Evolutionary conservation across 108 stramenopile genomes (phyloP).

Genomic region (Stephanodiscus minutulus): DNA sequence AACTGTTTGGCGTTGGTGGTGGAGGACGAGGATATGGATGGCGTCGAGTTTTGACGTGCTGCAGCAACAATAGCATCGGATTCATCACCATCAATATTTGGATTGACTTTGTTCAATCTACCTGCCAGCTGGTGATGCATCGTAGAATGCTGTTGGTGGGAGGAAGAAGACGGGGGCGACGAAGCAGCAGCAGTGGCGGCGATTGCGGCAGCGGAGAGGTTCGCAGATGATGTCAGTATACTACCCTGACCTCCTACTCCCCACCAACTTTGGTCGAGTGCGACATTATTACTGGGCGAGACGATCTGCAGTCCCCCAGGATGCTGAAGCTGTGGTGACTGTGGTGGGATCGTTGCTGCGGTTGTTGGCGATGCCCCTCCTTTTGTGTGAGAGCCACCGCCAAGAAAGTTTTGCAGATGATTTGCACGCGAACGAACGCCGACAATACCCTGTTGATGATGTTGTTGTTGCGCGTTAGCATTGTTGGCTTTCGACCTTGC

Average conservation of each 20-base stretch:
- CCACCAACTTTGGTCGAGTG: conserved; percentile 87
- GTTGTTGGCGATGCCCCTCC: conserved; percentile 24
- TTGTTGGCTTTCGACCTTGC: conserved; percentile 2
- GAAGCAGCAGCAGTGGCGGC: conserved; percentile 28
- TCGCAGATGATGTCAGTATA: conserved; percentile 40
- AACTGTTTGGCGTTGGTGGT: conserved; percentile 77
- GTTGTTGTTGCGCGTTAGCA: conserved; percentile 20
- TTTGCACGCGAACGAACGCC: conserved; percentile 73
- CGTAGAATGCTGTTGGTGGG: not conserved
- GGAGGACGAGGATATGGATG: conserved; percentile 8
- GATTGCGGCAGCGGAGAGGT: conserved; percentile 58
- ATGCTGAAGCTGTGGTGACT: conserved; percentile 34
- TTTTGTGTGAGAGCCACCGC: conserved; percentile 9
- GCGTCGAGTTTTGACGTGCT: not conserved
- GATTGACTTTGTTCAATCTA: not conserved
- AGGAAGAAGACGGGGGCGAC: conserved; percentile 23
- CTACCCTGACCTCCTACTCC: conserved; percentile 58
- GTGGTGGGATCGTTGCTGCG: conserved; percentile 1
- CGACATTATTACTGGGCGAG: conserved; percentile 24
- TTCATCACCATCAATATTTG: conserved; percentile 1
- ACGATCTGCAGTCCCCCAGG: conserved; percentile 4
- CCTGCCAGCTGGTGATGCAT: not conserved
- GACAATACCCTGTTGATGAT: conserved; percentile 36
- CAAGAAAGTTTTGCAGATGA: conserved; percentile 72
- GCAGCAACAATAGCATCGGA: not conserved